Conservation (phyloP, 768 basidiomycete genomes). For the Daedaleopsis nitida region DNA sequence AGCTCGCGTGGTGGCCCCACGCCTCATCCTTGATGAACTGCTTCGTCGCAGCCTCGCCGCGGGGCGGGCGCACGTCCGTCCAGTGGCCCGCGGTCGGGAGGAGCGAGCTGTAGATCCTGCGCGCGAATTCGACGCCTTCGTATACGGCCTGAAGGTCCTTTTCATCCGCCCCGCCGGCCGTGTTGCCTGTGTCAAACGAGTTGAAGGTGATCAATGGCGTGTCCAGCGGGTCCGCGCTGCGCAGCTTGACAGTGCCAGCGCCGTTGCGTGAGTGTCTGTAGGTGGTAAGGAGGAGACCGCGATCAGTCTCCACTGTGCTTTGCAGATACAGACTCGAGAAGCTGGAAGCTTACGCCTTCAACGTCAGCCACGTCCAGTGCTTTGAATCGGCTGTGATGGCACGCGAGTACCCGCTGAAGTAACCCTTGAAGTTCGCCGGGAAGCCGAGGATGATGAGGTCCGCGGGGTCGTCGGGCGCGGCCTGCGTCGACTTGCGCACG, state of each 20-base stretch:
- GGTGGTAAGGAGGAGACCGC: too few species aligned
- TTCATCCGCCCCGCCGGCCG: neutral
- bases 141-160: neutral
- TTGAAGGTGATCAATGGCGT: neutral
- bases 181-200: neutral
- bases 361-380: neutral
- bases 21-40: constrained; percentile 8
- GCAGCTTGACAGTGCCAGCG: constrained; percentile 12
- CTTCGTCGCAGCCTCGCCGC: neutral
- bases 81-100: neutral
- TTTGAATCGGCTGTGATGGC: neutral
- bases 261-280: constrained; percentile 1
- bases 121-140: neutral
- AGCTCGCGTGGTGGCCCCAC: constrained; percentile 14
- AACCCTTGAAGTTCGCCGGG: neutral
- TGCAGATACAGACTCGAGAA: too few species aligned
- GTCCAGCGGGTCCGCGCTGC: neutral
- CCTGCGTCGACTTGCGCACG: neutral
- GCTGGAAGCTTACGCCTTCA: neutral
- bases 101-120: neutral
- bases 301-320: neutral
- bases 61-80: neutral
- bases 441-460: neutral
- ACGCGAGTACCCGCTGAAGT: neutral
- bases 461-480: neutral